Percentiles rank a stretch among this genome's conserved stretches.
phyloP scores from a whole-genome alignment of 2,329 filamentous ascomycete species.

The Cryphonectria carpinicola region DNA sequence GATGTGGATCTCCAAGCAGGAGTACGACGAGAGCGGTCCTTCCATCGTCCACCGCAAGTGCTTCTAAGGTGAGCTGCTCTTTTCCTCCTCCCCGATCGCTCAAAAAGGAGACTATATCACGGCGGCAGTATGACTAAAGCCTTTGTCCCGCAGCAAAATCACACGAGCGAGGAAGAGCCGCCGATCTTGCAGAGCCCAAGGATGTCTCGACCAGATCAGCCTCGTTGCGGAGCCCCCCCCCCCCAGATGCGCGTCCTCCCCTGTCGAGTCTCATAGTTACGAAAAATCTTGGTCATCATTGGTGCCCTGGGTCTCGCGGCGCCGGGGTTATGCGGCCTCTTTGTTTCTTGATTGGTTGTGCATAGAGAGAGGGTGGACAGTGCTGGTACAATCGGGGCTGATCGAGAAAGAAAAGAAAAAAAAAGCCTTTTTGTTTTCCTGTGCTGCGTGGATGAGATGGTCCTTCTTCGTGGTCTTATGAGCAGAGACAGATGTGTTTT shows the following conservation, averaged over 20 bases:
- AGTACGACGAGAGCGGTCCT: slow-evolving; percentile 99
- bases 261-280: slow-evolving; percentile 59
- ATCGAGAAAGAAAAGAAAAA: slow-evolving; percentile 42
- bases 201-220: slow-evolving; percentile 51
- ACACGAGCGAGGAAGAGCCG: slow-evolving; percentile 30
- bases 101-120: not conserved
- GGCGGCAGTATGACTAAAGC: not conserved
- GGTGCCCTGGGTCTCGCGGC: slow-evolving; percentile 51
- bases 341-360: slow-evolving; percentile 52
- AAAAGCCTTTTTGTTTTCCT: slow-evolving; percentile 52
- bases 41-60: slow-evolving; percentile 99
- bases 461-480: slow-evolving; percentile 32
- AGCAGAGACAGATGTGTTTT: slow-evolving; percentile 33
- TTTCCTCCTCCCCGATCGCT: not conserved
- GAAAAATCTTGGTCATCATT: slow-evolving; percentile 58
- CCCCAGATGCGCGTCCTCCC: slow-evolving; percentile 49
- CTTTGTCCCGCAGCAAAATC: slow-evolving; percentile 25
- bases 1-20: slow-evolving; percentile 99
- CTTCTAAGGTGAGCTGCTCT: slow-evolving; percentile 79
- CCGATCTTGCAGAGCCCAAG: slow-evolving; percentile 41
- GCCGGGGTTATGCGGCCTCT: slow-evolving; percentile 52
- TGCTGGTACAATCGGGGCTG: slow-evolving; percentile 54
- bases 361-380: slow-evolving; percentile 49
- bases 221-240: slow-evolving; percentile 44
- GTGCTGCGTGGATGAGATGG: slow-evolving; percentile 37